Evolutionary conservation across 345 rosid species (phyloP), one percentile per base, ranked within the genome.

Genomic region (Hypericum perforatum): DNA sequence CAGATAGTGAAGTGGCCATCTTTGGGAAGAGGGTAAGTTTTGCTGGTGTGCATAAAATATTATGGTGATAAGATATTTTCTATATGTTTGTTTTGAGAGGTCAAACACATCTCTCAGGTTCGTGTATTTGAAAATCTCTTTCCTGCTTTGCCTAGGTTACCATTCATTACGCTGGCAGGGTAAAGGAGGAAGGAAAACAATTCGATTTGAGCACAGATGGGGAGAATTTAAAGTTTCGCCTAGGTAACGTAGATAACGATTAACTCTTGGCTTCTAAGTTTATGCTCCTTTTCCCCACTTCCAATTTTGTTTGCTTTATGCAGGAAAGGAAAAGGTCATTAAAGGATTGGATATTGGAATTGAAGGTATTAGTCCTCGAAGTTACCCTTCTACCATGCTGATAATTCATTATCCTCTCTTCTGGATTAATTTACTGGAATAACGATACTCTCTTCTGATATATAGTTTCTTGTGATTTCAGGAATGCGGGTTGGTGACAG

Each of bases 401-500:
- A 1, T 22, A 4, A 22, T 22, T 22, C 4, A 1, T 22, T 22
- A 1, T 1, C 32, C 32, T 4, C 16, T 46, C 5, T 11, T 8
- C 12, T 46, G 16, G 0, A 13, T 46, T 46, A 13, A 13, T 46
- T 16, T 46, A 7, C 13, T 13, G 6, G 16, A 9, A 13, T 4
- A 12, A 6, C 16, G 7, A 13, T 13, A 5, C 16, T 0, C 16
- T 3, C 16, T n/a, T 5, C 15, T 12, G 11, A 6, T 9, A 16
- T 45, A 5, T 6, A 45, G 48, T 9, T 1, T 1, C 2, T 22
- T 22, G 32, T 22, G 32, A 22, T 22, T 22, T 53, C 68, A 85
- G 95, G 95, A 38, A 72, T 85, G 87, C 78, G 79, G 11, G 62
- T 75, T 64, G 95, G 95, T 43, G 90, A 78, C 72, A 85, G 80